Percentiles rank a stretch among this genome's conserved stretches.
phyloP scores from a whole-genome alignment of 2,329 filamentous ascomycete species.

The Chaetomium globosum region DNA sequence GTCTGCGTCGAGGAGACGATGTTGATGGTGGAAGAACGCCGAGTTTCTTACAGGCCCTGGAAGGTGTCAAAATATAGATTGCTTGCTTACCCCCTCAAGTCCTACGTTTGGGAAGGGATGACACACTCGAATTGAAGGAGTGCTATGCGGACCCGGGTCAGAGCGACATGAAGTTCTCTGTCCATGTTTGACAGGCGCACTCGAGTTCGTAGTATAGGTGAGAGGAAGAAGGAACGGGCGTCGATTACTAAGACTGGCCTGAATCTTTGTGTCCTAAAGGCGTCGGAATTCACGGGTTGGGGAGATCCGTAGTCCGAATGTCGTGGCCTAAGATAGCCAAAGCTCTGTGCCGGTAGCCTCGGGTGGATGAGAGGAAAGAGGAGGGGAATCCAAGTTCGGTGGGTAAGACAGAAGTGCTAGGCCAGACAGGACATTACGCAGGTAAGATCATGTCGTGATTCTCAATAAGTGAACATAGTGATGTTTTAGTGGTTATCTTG shows the following conservation, averaged over 20 bases:
- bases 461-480: neutral
- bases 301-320: constrained; percentile 41
- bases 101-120: neutral
- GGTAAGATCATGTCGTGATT: neutral
- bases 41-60: constrained; percentile 34
- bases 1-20: constrained; percentile 30
- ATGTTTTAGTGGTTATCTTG: no score
- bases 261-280: neutral
- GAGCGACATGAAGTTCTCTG: constrained; percentile 47
- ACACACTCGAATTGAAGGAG: constrained; percentile 53
- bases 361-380: neutral
- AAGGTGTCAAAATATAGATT: neutral
- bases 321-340: neutral
- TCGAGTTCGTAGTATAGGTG: neutral
- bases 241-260: neutral
- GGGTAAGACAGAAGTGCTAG: neutral
- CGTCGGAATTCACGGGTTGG: constrained; percentile 31
- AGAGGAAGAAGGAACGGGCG: neutral
- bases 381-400: neutral
- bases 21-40: constrained; percentile 26
- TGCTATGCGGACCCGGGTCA: constrained; percentile 53
- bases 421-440: neutral
- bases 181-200: constrained; percentile 39
- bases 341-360: neutral
- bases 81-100: no score